Percentiles rank a stretch among this genome's conserved stretches.
phyloP scores from a whole-genome alignment of 331 rosid genomes.

The Spiraea crenata region DNA sequence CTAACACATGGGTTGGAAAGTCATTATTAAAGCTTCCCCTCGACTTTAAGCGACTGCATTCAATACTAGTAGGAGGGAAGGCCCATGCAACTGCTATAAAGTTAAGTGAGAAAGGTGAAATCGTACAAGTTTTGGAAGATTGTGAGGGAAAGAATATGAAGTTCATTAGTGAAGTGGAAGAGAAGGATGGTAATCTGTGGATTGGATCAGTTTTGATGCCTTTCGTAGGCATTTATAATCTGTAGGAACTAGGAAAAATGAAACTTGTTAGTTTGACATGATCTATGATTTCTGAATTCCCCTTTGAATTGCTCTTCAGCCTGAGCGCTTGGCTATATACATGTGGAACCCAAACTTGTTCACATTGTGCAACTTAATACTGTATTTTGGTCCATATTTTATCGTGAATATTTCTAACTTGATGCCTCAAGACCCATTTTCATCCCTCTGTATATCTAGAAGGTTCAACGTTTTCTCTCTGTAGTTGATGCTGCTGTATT shows the following conservation, averaged over 20 bases:
- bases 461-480: no score
- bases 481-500: no score
- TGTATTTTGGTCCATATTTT: no score
- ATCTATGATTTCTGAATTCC: not conserved
- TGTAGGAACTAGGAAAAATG: conserved; percentile 7
- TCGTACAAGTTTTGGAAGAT: conserved; percentile 74
- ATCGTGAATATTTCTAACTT: no score
- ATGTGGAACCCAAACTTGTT: no score
- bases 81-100: conserved; percentile 66
- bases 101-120: conserved; percentile 61
- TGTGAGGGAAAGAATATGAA: conserved; percentile 64
- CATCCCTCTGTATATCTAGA: no score
- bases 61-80: conserved; percentile 54
- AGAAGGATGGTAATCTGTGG: conserved; percentile 86
- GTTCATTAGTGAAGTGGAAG: conserved; percentile 84
- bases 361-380: no score
- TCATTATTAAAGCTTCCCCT: conserved; percentile 52
- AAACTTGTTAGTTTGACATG: not conserved
- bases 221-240: conserved; percentile 53
- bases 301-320: not conserved
- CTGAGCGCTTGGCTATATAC: no score
- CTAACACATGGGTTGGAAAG: conserved; percentile 57
- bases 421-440: no score
- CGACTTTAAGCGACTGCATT: conserved; percentile 55
- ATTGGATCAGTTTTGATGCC: conserved; percentile 85